phyloP scores from a whole-genome alignment of 75 land plant species.

The Sequoia sempervirens region DNA sequence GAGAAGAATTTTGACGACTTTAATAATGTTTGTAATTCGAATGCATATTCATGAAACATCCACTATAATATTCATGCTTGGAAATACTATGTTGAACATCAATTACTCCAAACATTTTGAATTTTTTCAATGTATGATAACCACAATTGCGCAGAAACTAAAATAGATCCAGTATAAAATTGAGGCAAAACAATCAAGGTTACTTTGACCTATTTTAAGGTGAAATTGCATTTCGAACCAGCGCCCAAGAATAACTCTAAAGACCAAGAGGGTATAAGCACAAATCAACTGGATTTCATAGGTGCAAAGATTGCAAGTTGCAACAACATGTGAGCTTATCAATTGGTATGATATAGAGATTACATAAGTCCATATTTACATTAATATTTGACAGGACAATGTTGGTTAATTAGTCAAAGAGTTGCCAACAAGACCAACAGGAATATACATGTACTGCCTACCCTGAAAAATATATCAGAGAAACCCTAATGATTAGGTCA shows the following conservation, averaged over 20 bases:
- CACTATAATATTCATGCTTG: not conserved
- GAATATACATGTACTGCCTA: not conserved
- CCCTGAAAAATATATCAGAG: not conserved
- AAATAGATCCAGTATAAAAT: not conserved
- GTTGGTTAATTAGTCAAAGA: not conserved
- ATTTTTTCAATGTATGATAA: not conserved
- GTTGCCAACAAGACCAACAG: not conserved
- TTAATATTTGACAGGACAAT: slow-evolving; percentile 1
- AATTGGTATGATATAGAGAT: not conserved
- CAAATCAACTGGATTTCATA: not conserved
- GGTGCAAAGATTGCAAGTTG: not conserved
- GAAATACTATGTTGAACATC: not conserved
- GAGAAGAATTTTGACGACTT: not conserved
- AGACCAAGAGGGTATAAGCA: not conserved
- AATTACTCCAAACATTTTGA: not conserved
- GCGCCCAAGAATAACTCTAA: not conserved
- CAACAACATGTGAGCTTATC: not conserved
- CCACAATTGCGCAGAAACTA: not conserved
- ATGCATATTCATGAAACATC: not conserved
- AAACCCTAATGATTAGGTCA: not conserved
- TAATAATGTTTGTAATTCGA: not conserved
- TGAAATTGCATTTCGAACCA: not conserved
- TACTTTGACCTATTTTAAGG: not conserved
- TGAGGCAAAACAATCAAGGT: not conserved
- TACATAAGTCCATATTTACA: slow-evolving; percentile 6